Base-by-base conservation (phyloP, 148 eudicot genomes). In the Persicaria maculosa region DNA sequence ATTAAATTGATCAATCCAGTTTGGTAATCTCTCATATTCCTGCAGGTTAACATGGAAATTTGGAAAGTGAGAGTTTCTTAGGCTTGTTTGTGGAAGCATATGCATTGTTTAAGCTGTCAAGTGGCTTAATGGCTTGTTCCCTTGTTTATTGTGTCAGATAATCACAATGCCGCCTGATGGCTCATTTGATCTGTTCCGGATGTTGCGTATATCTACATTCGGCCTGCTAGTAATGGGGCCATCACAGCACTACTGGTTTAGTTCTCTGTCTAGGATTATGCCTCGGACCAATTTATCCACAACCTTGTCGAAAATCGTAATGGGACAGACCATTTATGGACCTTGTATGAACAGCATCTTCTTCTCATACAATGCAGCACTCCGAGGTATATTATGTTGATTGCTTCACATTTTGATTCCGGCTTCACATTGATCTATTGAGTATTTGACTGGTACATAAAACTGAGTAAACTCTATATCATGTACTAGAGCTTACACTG, bases 221-320 rank as follows among this genome's bases (percentile, higher is more conserved):
- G 40, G 40, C 40, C 40, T 92, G 77, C 50, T 92, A 68, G 74
- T 92, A 36, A 81, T 88, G 82, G 97, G 97, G 58, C 92, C 92
- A 10, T 71, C 88, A 4, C 92, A 86, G 75, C 97, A 89, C 75
- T 1, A 83, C 48, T 92, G 94, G 94, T 92, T 88, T 77, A 92
- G 86, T 77, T 85, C 81, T 74, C 71, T 88, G 5, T 87, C 80
- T 10, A 85, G 80, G 81, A 55, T 83, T 43, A 73, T 92, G 45
- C 94, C 92, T 40, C 79, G 78, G 79, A 77, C 83, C 16, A 89
- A 92, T 77, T 22, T 83, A 50, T 19, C 83, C 40, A 78, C 84
- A 44, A 89, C 90, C 14, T 72, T 86, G 70, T 88, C 85, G 81
- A 92, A 92, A 77, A 80, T 92, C 62, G 14, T 71, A 0, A 77